Evolutionary conservation across 2,329 filamentous ascomycete genomes (phyloP), one percentile per base, ranked within the genome.

Genomic region (Ophiostoma angusticollis): DNA sequence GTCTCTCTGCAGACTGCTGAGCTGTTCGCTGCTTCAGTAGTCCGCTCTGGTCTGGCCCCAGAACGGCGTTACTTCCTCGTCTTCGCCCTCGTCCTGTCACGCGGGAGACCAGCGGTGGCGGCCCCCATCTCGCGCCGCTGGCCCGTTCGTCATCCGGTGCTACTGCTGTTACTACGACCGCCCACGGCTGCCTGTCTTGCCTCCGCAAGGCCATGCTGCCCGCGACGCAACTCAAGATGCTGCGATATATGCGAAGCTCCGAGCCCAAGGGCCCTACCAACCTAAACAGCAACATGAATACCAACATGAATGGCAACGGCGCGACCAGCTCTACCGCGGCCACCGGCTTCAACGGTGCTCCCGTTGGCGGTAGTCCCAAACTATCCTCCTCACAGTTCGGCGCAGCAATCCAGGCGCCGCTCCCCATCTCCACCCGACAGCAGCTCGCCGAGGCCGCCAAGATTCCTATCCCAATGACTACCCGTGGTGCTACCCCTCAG

Each of bases 381-480:
- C 29, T 17, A 12, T 34, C 34, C 9, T 27, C 31, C 11, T 24
- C 39, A 2, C 42, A 40, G 28, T 31, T 27, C 19, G 31, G 24
- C 17, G 18, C 31, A 21, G 24, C 37, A 9, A 30, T 27, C 13
- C 45, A 38, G 22, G 25, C 46, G 14, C 36, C 42, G 45, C 50
- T 53, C 39, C 54, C 55, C 32, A 45, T 54, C 35, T 50, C 53
- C 35, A 41, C 50, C 24, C 50, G 51, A 23, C 50, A 54, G 34
- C 44, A 44, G 17, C 41, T 50, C 11, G 51, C 55, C 27, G 55
- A 61, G 38, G 51, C 56, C 31, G 54, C 56, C 32, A 58, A 55
- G 41, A 49, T 62, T 11, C 55, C 55, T n/a, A 41, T 58, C 13
- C 59, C 63, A 11, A 53, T 48, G 22, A 38, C 48, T 19, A 50